Conservation (phyloP, 2,329 filamentous ascomycete genomes). For the Alternaria metachromatica region DNA sequence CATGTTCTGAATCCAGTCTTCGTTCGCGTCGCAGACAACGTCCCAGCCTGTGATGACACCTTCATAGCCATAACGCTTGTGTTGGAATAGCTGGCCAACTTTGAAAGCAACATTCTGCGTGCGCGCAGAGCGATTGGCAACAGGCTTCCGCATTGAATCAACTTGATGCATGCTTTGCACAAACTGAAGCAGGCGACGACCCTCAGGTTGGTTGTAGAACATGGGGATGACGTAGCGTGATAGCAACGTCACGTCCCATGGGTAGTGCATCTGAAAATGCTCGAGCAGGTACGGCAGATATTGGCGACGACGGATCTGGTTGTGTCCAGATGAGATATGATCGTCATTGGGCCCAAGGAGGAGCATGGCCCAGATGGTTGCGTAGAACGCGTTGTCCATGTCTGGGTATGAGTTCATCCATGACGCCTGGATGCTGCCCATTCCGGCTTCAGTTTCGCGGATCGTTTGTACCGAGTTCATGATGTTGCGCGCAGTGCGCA, state of each 20-base stretch:
- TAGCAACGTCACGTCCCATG: constrained; percentile 75
- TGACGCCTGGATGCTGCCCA: constrained; percentile 27
- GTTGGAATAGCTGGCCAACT: constrained; percentile 83
- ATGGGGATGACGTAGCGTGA: constrained; percentile 72
- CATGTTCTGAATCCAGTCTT: constrained; percentile 70
- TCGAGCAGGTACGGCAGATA: constrained; percentile 70
- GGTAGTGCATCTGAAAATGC: constrained; percentile 68
- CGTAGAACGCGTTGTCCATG: constrained; percentile 70
- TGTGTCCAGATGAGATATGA: constrained; percentile 17
- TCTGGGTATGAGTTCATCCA: constrained; percentile 51
- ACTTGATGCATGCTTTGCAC: constrained; percentile 63
- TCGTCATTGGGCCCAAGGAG: constrained; percentile 47
- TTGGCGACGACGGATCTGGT: constrained; percentile 56
- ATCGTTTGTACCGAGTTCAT: constrained; percentile 70
- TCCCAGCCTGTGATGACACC: constrained; percentile 92
- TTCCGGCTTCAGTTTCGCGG: constrained; percentile 33
- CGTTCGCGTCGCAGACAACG: constrained; percentile 62
- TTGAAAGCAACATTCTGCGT: constrained; percentile 38
- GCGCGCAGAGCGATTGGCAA: constrained; percentile 16
- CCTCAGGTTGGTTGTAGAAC: constrained; percentile 59
- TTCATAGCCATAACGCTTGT: constrained; percentile 79
- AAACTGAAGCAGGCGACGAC: constrained; percentile 61
- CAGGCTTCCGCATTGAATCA: constrained; percentile 61
- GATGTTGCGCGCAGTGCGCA: constrained; percentile 82
- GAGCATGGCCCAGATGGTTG: constrained; percentile 73